These are phyloP conservation scores for Debaryomycetaceae sp. DNA, from an alignment of 1,139 yeast species.

Conservation along the genomic window DNA sequence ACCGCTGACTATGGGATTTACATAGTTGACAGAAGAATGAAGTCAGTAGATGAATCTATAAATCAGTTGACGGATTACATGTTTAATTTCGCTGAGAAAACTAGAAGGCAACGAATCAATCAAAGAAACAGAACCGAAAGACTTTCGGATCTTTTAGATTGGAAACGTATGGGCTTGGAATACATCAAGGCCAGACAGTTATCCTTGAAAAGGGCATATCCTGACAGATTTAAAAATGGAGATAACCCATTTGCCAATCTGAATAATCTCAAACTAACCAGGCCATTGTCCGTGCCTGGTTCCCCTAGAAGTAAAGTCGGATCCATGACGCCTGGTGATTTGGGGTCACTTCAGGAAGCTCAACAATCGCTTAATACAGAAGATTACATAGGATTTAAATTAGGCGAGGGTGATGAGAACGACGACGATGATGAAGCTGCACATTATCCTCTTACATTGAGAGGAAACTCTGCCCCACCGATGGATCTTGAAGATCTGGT, in stretches of 20 bases:
- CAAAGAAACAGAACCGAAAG: conserved; percentile 97
- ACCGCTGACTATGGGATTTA: conserved; percentile 95
- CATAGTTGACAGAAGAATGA: conserved; percentile 92
- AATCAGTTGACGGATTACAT: conserved; percentile 85
- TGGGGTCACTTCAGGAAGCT: conserved; percentile 94
- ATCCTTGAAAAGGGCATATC: conserved; percentile 90
- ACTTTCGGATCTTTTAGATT: conserved; percentile 85
- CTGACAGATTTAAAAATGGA: conserved; percentile 68
- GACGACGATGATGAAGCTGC: conserved; percentile 29
- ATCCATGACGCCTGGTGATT: conserved; percentile 94
- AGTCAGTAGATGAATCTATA: conserved; percentile 90
- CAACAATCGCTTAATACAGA: conserved; percentile 69
- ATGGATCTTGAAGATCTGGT: conserved; percentile 1
- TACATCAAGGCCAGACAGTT: conserved; percentile 92
- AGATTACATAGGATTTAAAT: conserved; percentile 75
- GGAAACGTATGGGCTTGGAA: conserved; percentile 98
- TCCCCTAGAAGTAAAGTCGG: conserved; percentile 71
- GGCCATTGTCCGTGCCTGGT: conserved; percentile 95
- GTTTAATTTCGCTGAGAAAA: conserved; percentile 84
- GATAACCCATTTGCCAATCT: conserved; percentile 59
- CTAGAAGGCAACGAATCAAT: conserved; percentile 95
- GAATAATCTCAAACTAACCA: conserved; percentile 66
- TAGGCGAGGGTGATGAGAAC: conserved; percentile 57
- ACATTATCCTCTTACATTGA: conserved; percentile 41
- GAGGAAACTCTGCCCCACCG: conserved; percentile 46